Evolutionary conservation across 345 rosid genomes (phyloP), one percentile per base, ranked within the genome.

Genomic region (Syzygium aqueum): DNA sequence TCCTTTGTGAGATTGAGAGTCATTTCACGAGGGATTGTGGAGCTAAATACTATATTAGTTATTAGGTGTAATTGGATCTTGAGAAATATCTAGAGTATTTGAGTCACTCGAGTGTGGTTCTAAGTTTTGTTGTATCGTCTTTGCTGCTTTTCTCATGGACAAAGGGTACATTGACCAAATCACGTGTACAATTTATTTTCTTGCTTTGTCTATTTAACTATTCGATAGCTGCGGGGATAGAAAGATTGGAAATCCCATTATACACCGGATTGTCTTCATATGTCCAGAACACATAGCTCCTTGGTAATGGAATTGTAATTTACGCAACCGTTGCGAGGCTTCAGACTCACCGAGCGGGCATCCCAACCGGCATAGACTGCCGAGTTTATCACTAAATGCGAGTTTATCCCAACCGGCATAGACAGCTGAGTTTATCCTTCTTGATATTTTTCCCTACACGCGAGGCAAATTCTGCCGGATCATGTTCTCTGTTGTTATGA

Each of bases 381-480:
- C 11, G 89, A 88, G 37, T 73, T 21, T 6, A 85, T 59, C 15
- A 12, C 28, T 9, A 23, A n/a, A 9, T 22, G 63, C n/a, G 63
- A 23, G 63, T 57, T 22, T 27, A 59, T 59, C 12, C 61, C n/a
- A 23, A 23, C 61, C 59, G 12, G 27, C 85, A 30, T 52, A 50
- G 21, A 17, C 87, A 50, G 85, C 54, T 5, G 89, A 89, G 40
- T 77, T 22, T 11, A 86, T 53, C 15, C 86, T 73, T 83, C 46
- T 86, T 85, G 82, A 5, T 86, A 51, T 89, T 89, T 33, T 86
- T 89, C 49, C 93, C 93, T 1, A 91, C 92, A 43, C 92, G 95
- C 6, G 67, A 13, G 73, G n/a, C 2, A 13, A 13, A 87, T 19
- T 78, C 78, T 2, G 54, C 25, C 13, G 94, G 94, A 85, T 90